These are phyloP conservation scores for Musa balbisiana DNA, from an alignment of 202 grass and related monocot species.

Conservation along the genomic window DNA sequence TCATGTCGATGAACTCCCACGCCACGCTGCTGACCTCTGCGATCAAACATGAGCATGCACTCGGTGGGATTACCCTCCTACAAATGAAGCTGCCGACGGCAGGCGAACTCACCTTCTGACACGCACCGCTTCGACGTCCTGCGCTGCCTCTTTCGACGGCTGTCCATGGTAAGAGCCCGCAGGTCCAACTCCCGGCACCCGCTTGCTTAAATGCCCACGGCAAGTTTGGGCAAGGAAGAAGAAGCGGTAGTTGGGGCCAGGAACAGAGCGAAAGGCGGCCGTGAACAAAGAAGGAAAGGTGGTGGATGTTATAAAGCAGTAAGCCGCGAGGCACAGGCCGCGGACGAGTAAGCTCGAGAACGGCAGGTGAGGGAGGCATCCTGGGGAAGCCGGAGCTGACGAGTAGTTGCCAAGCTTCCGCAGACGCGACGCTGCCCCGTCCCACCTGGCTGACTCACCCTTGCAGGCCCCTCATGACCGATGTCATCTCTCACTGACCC, in stretches of 20 bases:
- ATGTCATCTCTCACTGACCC: no score
- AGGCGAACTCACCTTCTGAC: no score
- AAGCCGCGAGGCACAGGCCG: no score
- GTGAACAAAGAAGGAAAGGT: background rate
- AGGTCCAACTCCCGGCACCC: no score
- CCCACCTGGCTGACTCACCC: no score
- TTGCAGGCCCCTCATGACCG: no score
- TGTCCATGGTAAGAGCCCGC: no score
- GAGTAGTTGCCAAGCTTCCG: background rate
- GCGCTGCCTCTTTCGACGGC: no score
- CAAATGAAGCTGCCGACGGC: no score
- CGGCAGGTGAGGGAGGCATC: background rate
- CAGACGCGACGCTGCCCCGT: no score
- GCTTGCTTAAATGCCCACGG: background rate
- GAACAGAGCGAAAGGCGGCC: background rate
- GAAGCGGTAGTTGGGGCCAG: background rate
- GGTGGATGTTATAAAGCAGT: background rate
- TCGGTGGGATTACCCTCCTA: no score
- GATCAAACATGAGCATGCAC: background rate
- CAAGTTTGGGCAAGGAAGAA: background rate
- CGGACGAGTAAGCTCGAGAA: background rate
- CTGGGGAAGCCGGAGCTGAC: background rate
- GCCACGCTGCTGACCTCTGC: slow-evolving; percentile 21
- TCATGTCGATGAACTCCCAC: slow-evolving; percentile 24
- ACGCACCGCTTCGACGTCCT: no score